phyloP scores from a whole-genome alignment of 1,284 basidiomycete species.

The Ganoderma resinaceum region DNA sequence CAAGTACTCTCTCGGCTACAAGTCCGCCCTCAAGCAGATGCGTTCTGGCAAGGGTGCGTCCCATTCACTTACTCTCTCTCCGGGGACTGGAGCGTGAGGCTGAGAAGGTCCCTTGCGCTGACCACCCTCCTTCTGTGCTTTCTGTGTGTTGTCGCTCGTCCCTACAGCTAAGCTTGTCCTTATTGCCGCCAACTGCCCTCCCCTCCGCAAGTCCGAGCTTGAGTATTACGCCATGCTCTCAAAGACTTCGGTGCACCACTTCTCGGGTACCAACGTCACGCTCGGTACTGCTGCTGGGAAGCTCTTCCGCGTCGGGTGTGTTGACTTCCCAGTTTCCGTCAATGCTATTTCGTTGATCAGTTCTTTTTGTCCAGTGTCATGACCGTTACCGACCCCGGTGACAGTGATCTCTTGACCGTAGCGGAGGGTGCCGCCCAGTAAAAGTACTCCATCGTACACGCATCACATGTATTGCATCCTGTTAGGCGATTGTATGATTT shows the following conservation, averaged over 20 bases:
- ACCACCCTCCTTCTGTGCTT: conserved; percentile 42
- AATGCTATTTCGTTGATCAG: not conserved
- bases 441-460: conserved; percentile 33
- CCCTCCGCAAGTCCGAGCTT: conserved; percentile 98
- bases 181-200: conserved; percentile 99
- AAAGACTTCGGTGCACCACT: conserved; percentile 98
- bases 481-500: conserved; percentile 35
- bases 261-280: conserved; percentile 95
- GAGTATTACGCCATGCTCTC: conserved; percentile 99
- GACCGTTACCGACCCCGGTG: conserved; percentile 96
- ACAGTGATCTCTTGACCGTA: conserved; percentile 91
- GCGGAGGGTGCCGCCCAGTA: conserved; percentile 68
- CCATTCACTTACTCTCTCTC: conserved; percentile 50
- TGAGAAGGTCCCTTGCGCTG: conserved; percentile 95
- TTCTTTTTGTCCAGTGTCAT: conserved; percentile 72
- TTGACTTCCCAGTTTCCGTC: conserved; percentile 29
- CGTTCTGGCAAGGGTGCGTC: conserved; percentile 95
- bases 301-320: conserved; percentile 98
- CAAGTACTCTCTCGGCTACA: conserved; percentile 94
- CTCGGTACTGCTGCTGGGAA: conserved; percentile 99
- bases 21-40: conserved; percentile 98
- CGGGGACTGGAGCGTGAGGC: conserved; percentile 94
- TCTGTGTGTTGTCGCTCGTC: conserved; percentile 9
- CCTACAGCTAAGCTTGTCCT: conserved; percentile 94
- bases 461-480: conserved; percentile 25